Evolutionary conservation across 2,329 filamentous ascomycete genomes (phyloP).

Genomic region (Chaetomiaceae sp.): DNA sequence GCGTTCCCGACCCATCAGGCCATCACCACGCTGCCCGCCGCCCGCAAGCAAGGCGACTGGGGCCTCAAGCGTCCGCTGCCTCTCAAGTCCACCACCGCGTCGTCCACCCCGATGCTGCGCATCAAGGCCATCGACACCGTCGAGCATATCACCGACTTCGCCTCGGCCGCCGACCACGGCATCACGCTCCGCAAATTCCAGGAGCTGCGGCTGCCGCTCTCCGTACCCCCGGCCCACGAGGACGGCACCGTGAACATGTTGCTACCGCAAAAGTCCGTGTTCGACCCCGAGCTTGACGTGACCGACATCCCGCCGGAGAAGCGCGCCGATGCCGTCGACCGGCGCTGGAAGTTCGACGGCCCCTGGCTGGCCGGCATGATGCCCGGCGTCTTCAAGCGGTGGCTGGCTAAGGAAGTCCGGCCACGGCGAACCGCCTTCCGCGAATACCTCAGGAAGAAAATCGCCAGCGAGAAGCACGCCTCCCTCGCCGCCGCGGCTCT

Average conservation of each 20-base stretch:
- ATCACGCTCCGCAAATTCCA: conserved; percentile 80
- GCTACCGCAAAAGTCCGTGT: conserved; percentile 48
- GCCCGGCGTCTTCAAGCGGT: conserved; percentile 53
- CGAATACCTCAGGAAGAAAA: conserved; percentile 42
- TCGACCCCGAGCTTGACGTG: conserved; percentile 52
- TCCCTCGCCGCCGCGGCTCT: conserved; percentile 32
- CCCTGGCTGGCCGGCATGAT: conserved; percentile 61
- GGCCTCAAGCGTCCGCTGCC: conserved; percentile 83
- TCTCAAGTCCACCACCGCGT: conserved; percentile 63
- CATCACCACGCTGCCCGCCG: conserved; percentile 69
- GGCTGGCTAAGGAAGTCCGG: conserved; percentile 48
- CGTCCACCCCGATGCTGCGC: conserved; percentile 68
- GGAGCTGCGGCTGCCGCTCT: conserved; percentile 69
- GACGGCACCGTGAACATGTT: conserved; percentile 14
- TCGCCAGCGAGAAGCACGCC: conserved; percentile 41
- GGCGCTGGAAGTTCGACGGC: conserved; percentile 60
- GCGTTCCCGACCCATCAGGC: conserved; percentile 77
- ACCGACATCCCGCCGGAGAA: conserved; percentile 37
- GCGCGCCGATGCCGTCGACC: conserved; percentile 34
- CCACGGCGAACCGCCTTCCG: conserved; percentile 50
- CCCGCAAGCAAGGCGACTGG: conserved; percentile 78
- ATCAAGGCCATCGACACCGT: conserved; percentile 74
- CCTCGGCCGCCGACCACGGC: conserved; percentile 73
- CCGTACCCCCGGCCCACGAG: conserved; percentile 31
- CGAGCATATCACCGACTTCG: conserved; percentile 85